These are phyloP conservation scores for Talaromyces sp. DNA, from an alignment of 2,329 filamentous ascomycete genomes.

Conservation along the genomic window DNA sequence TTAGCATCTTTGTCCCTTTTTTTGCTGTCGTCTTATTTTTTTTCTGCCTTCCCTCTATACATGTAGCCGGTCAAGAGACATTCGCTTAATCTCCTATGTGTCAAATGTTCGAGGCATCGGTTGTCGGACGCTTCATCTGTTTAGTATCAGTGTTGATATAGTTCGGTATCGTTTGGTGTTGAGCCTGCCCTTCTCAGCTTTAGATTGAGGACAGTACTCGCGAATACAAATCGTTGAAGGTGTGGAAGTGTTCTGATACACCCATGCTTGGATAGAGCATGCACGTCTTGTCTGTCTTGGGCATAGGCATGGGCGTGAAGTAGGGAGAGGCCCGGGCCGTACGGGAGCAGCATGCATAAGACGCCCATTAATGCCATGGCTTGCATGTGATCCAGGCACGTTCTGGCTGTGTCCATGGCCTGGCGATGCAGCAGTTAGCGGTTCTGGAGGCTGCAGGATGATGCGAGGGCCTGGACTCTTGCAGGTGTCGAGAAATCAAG, in stretches of 20 bases:
- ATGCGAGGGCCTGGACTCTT: neutral
- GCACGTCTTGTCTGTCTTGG: neutral
- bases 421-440: neutral
- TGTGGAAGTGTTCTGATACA: no score
- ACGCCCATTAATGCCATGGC: neutral
- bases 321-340: neutral
- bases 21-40: neutral
- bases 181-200: neutral
- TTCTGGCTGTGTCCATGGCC: no score
- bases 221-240: neutral
- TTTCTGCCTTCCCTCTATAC: neutral
- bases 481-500: neutral
- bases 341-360: neutral
- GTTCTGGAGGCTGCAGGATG: neutral
- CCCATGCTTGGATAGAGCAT: no score
- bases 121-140: neutral
- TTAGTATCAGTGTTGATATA: neutral
- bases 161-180: neutral
- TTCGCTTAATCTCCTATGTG: constrained; percentile 12
- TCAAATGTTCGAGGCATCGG: neutral
- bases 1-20: constrained; percentile 10
- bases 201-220: neutral
- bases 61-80: constrained; percentile 11
- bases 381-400: neutral
- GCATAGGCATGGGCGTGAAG: neutral